Conservation (phyloP, 305 asterid species). For the Solanum aculeatissimum region DNA sequence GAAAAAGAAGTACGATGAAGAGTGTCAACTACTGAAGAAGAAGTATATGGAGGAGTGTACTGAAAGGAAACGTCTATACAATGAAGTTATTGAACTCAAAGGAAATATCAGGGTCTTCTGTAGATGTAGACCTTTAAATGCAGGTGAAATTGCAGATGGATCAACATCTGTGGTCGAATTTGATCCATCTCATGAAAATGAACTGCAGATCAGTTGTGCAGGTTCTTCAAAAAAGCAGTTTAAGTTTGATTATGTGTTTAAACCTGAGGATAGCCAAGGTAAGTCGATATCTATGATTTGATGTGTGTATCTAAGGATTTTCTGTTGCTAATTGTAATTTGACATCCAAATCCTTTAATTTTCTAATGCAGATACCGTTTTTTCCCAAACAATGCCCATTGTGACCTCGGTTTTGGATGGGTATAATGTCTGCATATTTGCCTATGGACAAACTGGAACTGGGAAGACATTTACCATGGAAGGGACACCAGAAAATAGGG, state of each 20-base stretch:
- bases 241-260: conserved; percentile 71
- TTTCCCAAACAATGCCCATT: conserved; percentile 62
- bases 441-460: conserved; percentile 94
- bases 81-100: conserved; percentile 87
- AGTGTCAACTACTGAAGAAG: conserved; percentile 48
- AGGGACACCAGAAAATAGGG: conserved; percentile 85
- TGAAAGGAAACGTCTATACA: conserved; percentile 68
- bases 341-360: not conserved
- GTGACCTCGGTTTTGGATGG: conserved; percentile 95
- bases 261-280: conserved; percentile 84
- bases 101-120: conserved; percentile 96
- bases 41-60: conserved; percentile 56
- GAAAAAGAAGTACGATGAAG: conserved; percentile 43
- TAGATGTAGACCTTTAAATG: conserved; percentile 79
- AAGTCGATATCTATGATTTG: not conserved
- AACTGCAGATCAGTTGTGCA: conserved; percentile 58
- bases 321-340: not conserved
- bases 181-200: conserved; percentile 66
- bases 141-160: conserved; percentile 57
- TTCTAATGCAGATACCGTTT: conserved; percentile 56
- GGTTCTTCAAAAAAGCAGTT: conserved; percentile 70
- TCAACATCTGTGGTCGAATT: conserved; percentile 56
- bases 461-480: conserved; percentile 98
- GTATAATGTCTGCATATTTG: conserved; percentile 87
- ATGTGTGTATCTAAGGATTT: not conserved